A percentile compares a stretch with the other conserved stretches of the same genome.
These are phyloP conservation scores for Grosmannia clavigera DNA, from an alignment of 2,329 filamentous ascomycete genomes.

Conservation along the genomic window DNA sequence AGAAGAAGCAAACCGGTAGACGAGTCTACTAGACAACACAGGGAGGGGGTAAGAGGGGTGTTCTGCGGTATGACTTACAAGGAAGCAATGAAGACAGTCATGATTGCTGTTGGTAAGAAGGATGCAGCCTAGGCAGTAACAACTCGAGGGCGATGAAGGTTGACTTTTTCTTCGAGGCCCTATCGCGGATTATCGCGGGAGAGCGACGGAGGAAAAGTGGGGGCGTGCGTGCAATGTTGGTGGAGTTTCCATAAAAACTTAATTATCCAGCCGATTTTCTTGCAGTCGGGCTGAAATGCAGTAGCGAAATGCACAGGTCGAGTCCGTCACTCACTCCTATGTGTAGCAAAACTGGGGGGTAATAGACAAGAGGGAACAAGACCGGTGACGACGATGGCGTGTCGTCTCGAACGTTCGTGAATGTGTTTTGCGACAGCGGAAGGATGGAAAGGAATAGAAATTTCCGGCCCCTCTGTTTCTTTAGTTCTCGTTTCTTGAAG, in stretches of 20 bases:
- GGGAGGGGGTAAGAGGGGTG: background rate
- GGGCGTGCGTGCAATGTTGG: background rate
- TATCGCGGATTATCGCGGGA: constrained; percentile 21
- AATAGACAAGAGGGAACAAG: background rate
- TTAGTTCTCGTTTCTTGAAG: background rate
- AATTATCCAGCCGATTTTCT: background rate
- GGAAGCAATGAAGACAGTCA: constrained; percentile 33
- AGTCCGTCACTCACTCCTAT: too few species aligned
- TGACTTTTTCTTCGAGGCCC: background rate
- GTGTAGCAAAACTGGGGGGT: background rate
- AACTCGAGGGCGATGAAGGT: background rate
- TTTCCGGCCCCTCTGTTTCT: background rate
- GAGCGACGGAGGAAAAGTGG: background rate
- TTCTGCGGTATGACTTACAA: constrained; percentile 16
- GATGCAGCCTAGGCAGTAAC: background rate
- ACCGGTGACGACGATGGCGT: background rate
- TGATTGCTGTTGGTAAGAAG: background rate
- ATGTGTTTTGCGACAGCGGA: background rate
- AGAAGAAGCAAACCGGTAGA: background rate
- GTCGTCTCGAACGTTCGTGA: background rate
- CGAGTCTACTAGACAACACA: background rate
- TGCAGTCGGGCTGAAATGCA: background rate
- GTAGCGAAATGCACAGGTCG: background rate
- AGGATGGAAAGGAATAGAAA: background rate
- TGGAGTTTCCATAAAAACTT: background rate